Conservation (phyloP, 331 rosid genomes). For the Acacia pycnantha region DNA sequence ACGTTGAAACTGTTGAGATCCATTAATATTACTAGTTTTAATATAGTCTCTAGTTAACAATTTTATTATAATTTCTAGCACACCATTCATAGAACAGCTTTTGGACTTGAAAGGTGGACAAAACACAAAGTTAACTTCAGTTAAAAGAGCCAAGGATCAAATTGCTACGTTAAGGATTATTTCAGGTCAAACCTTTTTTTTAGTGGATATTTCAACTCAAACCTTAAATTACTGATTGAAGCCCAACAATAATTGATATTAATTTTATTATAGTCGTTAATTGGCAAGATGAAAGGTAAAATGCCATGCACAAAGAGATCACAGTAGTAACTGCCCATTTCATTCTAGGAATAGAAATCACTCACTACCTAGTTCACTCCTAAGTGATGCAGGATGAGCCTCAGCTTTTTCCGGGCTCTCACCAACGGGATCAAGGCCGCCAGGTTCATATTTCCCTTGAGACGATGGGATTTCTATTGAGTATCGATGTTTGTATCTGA, state of each 20-base stretch:
- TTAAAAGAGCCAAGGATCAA: neutral
- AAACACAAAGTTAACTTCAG: neutral
- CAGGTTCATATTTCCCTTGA: constrained; percentile 50
- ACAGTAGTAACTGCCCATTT: neutral
- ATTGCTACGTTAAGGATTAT: neutral
- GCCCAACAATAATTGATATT: neutral
- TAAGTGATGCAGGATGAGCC: constrained; percentile 28
- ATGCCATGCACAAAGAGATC: neutral
- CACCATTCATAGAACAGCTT: neutral
- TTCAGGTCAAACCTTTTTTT: too few relatives aligned
- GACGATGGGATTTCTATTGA: constrained; percentile 37
- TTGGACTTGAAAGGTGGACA: neutral
- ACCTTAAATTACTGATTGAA: neutral
- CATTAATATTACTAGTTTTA: neutral
- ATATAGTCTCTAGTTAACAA: neutral
- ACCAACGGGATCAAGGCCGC: constrained; percentile 30
- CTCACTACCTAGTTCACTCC: constrained; percentile 55
- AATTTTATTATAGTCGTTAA: neutral
- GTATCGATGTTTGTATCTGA: constrained; percentile 61
- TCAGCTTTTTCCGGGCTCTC: constrained; percentile 34
- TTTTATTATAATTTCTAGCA: neutral
- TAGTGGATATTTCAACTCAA: neutral
- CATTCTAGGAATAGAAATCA: neutral
- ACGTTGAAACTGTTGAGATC: neutral
- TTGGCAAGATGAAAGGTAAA: neutral